phyloP scores from a whole-genome alignment of 176 grass and related monocot genomes.

The Cenchrus purpureus region DNA sequence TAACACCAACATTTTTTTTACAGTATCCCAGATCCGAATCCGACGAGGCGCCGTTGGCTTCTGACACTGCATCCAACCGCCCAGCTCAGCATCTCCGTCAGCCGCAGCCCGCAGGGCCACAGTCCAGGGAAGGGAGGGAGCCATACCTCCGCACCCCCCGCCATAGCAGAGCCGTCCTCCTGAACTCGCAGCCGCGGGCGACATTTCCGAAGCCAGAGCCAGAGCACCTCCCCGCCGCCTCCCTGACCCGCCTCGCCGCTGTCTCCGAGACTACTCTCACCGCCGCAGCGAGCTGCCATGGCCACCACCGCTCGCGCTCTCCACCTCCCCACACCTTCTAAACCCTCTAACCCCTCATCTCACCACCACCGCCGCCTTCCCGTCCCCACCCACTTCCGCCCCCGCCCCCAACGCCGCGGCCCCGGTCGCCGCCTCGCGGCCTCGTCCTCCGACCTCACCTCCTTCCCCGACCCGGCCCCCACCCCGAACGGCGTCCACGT shows the following conservation, averaged over 20 bases:
- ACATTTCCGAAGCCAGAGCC: constrained; percentile 15
- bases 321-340: constrained; percentile 8
- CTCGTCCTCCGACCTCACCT: constrained; percentile 40
- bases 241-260: not conserved
- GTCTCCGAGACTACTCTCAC: not conserved
- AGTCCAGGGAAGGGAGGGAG: no score
- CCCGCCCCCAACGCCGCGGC: not conserved
- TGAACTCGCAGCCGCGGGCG: not conserved
- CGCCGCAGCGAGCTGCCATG: constrained; percentile 21
- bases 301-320: constrained; percentile 41
- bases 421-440: constrained; percentile 11
- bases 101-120: not conserved
- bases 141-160: not conserved
- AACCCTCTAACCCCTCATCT: not conserved
- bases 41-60: not conserved
- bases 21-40: constrained; percentile 10
- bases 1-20: not conserved
- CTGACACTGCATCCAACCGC: not conserved
- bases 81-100: not conserved
- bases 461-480: constrained; percentile 44
- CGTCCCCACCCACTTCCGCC: constrained; percentile 31
- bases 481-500: constrained; percentile 37
- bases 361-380: not conserved
- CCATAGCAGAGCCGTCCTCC: not conserved
- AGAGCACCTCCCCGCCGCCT: constrained; percentile 28